Base-by-base conservation (phyloP, 208 protist genomes). In the Jaenimonas drosophilae region DNA sequence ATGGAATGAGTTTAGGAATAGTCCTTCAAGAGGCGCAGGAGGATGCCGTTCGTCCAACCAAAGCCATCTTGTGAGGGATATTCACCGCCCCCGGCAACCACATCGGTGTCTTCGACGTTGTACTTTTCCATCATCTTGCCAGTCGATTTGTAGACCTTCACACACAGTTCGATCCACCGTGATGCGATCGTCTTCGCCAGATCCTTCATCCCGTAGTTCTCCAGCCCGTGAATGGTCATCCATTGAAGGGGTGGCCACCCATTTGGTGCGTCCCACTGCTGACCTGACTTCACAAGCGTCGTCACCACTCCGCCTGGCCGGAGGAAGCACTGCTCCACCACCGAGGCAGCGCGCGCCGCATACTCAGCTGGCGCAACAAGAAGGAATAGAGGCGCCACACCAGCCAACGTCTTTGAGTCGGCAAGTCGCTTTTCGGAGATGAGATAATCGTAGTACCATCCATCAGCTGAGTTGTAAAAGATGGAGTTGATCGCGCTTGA, bases 241-340 rank as follows among this genome's bases (percentile, higher is more conserved):
- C 62, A 66, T 26, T 76, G n/a, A 6, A 66, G 21, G 21, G 70
- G 63, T 24, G 69, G 1, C 64, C 62, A 76, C 19, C 29, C 27
- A 20, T 75, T 80, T 1, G 64, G 54, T 9, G 32, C 29, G 44
- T 76, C 67, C 67, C 67, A 76, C 39, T 75, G 64, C 36, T 80
- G 64, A n/a, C 23, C 23, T 2, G 1, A 2, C 2, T 2, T 0
- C 11, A 11, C 16, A n/a, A 31, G 23, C 3, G 1, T 3, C 2
- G 3, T 0, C 11, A 11, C 16, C 6, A 42, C 37, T 7, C 37
- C 37, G 19, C 9, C 37, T 21, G 14, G 16, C 7, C 16, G 23
- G 16, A 42, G 37, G 37, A 42, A 42, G 16, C 23, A 11, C 9
- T 11, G 6, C 37, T 42, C 37, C n/a, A 42, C 7, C 9, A 17